A percentile compares a stretch with the other conserved stretches of the same genome.
Conservation (phyloP, 2,329 filamentous ascomycete genomes). For the Aspergillus candidus region DNA sequence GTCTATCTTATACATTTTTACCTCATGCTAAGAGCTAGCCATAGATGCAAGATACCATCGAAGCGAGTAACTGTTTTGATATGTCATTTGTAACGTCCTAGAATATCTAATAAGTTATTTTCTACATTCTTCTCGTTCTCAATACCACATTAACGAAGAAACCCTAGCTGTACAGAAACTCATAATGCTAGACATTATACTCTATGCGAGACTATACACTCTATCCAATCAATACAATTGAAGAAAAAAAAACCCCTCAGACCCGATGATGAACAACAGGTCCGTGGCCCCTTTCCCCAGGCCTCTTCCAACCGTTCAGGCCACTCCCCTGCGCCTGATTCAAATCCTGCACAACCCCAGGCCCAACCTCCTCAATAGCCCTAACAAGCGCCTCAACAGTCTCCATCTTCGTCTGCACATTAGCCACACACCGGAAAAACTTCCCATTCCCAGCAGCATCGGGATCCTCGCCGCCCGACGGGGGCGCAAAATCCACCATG, state of each 20-base stretch:
- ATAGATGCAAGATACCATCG: no score
- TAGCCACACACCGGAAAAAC: conserved; percentile 66
- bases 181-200: no score
- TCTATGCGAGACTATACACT: no score
- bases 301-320: conserved; percentile 16
- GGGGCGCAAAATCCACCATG: conserved; percentile 63
- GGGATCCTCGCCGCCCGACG: conserved; percentile 38
- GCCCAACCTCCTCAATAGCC: conserved; percentile 49
- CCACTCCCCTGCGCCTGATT: conserved; percentile 13
- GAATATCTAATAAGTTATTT: no score
- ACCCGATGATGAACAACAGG: conserved; percentile 25
- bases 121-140: no score
- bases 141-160: no score
- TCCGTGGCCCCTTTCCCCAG: conserved; percentile 30
- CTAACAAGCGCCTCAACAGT: conserved; percentile 59
- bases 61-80: no score
- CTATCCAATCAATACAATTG: no score
- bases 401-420: conserved; percentile 53
- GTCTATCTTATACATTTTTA: no score
- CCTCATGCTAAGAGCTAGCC: no score
- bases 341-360: conserved; percentile 26
- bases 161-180: no score
- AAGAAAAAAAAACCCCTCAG: conserved; percentile 1
- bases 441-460: conserved; percentile 50
- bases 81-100: no score